Evolutionary conservation across 306 rosid species (phyloP), one percentile per base, ranked within the genome.

Genomic region (Astragalus membranaceus): DNA sequence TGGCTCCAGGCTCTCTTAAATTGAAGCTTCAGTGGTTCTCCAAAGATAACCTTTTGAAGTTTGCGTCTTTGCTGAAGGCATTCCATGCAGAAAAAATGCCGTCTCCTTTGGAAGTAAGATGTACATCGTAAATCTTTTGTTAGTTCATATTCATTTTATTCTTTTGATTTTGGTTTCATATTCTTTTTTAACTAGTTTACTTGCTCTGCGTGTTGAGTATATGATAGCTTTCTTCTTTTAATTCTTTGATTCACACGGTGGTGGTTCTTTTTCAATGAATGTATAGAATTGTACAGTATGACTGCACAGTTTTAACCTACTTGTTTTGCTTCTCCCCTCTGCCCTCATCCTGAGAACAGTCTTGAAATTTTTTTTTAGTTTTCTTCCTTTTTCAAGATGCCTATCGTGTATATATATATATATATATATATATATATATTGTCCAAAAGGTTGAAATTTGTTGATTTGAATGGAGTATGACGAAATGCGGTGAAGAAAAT

Each of bases 11-110:
- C 33, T 72, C 84, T 67, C 49, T 49, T 53, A 83, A 79, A 64
- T 79, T 92, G 95, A 94, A 85, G 80, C 73, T 94, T 56, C 74
- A 65, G 79, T 94, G 97, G 97, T 84, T 85, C 70, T 85, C 89
- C 11, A 73, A 77, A 55, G 91, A 86, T 54, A 46, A 79, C 79
- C 75, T 84, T 32, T 79, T 80, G 73, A 87, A 94, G 68, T 94
- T 94, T 14, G 84, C 88, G 75, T 84, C 89, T 8, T 74, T 91
- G 82, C 12, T 85, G 82, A 91, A 83, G 85, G 96, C 99, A 58
- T 87, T 94, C 75, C 89, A 83, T 62, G 87, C 77, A 8, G 94
- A 81, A 55, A 73, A 55, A 53, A 52, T 47, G 64, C 43, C 12
- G 23, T 77, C 87, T 39, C 84, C 85, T 20, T 80, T 91, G 85